These are phyloP conservation scores for Alternaria angustiovoidea DNA, from an alignment of 2,329 filamentous ascomycete species.

Conservation along the genomic window DNA sequence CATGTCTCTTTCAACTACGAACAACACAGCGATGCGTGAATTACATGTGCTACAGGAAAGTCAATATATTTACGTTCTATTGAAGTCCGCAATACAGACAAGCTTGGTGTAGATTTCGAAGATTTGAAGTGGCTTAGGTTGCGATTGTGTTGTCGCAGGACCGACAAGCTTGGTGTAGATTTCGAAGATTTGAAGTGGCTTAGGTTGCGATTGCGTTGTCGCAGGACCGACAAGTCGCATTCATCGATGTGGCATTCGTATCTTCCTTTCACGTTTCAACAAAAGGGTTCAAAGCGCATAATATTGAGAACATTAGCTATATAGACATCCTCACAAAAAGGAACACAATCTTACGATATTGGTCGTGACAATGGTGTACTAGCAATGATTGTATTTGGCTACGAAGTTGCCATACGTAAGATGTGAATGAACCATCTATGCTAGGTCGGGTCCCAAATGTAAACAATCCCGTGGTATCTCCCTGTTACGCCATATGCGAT, in stretches of 20 bases:
- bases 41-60: too few species aligned
- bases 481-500: slow-evolving; percentile 7
- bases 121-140: background rate
- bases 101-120: too few species aligned
- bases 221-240: background rate
- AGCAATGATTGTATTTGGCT: background rate
- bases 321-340: background rate
- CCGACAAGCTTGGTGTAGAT: too few species aligned
- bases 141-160: too few species aligned
- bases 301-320: background rate
- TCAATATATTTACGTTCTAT: too few species aligned
- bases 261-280: background rate
- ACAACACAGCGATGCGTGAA: too few species aligned
- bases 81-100: too few species aligned
- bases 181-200: too few species aligned
- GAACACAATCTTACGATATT: background rate
- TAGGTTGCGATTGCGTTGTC: background rate
- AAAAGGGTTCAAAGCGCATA: background rate
- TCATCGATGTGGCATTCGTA: background rate
- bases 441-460: background rate
- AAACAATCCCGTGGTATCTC: slow-evolving; percentile 7
- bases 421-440: background rate
- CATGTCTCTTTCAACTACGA: too few species aligned
- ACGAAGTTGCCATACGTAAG: background rate
- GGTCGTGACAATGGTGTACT: background rate